Conservation (phyloP, 2,329 filamentous ascomycete species). For the Botryosphaeria dothidea region DNA sequence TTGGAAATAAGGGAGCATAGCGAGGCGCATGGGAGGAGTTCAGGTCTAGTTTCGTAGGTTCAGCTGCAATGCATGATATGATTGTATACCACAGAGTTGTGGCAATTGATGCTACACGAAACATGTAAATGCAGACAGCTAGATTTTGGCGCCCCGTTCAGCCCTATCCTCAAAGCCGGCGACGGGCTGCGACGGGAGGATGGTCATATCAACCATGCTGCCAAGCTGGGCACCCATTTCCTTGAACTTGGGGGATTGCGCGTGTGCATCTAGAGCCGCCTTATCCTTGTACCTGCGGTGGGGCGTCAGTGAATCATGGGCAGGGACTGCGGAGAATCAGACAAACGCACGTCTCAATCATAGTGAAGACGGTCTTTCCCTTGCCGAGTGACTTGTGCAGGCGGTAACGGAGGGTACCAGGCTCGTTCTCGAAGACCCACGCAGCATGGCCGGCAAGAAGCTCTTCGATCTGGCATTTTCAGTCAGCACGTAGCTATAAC, state of each 20-base stretch:
- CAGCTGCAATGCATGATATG: not conserved
- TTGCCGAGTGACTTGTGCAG: constrained; percentile 32
- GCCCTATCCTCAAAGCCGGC: not conserved
- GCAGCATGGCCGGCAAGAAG: constrained; percentile 28
- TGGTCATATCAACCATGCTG: not conserved
- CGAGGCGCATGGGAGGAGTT: not conserved
- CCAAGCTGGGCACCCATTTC: constrained; percentile 21
- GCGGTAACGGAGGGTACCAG: constrained; percentile 35
- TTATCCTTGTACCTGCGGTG: constrained; percentile 33
- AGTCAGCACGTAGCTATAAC: not conserved
- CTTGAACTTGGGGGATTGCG: constrained; percentile 28
- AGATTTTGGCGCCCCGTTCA: not conserved
- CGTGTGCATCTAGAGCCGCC: constrained; percentile 30
- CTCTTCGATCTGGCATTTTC: constrained; percentile 31
- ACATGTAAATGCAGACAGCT: not conserved
- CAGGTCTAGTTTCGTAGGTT: not conserved
- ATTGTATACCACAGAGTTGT: too few species aligned
- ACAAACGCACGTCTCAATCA: constrained; percentile 34
- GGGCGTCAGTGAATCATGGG: not conserved
- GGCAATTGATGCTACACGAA: too few species aligned
- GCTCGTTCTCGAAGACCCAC: constrained; percentile 34
- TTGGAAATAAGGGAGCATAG: constrained; percentile 41
- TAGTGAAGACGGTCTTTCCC: constrained; percentile 30
- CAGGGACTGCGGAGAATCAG: not conserved
- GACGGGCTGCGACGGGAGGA: not conserved